Percentiles rank a stretch among this genome's conserved stretches.
These are phyloP conservation scores for Fonsecaea pugnacius DNA, from an alignment of 2,329 filamentous ascomycete species.

Conservation along the genomic window DNA sequence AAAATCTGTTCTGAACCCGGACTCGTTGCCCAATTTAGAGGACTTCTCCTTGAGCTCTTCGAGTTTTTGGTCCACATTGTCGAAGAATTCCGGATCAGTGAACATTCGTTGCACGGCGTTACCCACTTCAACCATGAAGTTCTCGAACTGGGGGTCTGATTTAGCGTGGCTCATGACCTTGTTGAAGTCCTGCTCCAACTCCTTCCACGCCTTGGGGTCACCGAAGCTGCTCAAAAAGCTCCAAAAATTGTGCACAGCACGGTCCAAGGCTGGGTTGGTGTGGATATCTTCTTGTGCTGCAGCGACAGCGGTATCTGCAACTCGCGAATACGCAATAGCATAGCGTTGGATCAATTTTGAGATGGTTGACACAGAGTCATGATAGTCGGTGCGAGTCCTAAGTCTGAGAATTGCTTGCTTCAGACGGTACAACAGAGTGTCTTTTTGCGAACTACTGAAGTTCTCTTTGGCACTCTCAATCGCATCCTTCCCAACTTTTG, in stretches of 20 bases:
- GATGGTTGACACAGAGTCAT: slow-evolving; percentile 80
- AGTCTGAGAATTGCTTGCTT: slow-evolving; percentile 77
- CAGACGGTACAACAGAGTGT: slow-evolving; percentile 73
- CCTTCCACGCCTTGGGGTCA: slow-evolving; percentile 73
- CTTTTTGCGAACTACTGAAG: slow-evolving; percentile 70
- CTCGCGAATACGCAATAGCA: slow-evolving; percentile 74
- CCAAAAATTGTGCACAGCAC: slow-evolving; percentile 81
- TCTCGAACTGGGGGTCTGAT: slow-evolving; percentile 80
- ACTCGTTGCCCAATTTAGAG: slow-evolving; percentile 64
- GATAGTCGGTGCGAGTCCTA: slow-evolving; percentile 77
- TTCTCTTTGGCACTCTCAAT: slow-evolving; percentile 75
- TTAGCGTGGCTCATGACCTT: slow-evolving; percentile 73
- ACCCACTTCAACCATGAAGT: slow-evolving; percentile 73
- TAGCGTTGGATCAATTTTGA: slow-evolving; percentile 77
- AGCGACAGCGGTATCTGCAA: slow-evolving; percentile 68
- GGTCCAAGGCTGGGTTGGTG: slow-evolving; percentile 74
- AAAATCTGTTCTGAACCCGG: slow-evolving; percentile 72
- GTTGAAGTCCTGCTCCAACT: slow-evolving; percentile 70
- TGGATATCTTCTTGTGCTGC: slow-evolving; percentile 72
- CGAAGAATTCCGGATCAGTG: slow-evolving; percentile 83
- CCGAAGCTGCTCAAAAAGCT: slow-evolving; percentile 79
- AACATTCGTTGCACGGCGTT: slow-evolving; percentile 78
- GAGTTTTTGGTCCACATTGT: slow-evolving; percentile 70
- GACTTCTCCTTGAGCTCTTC: slow-evolving; percentile 62
- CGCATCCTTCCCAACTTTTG: slow-evolving; percentile 59